Percentiles rank a stretch among this genome's conserved stretches.
phyloP scores from a whole-genome alignment of 441 rosid species.

The Populus hybrid region DNA sequence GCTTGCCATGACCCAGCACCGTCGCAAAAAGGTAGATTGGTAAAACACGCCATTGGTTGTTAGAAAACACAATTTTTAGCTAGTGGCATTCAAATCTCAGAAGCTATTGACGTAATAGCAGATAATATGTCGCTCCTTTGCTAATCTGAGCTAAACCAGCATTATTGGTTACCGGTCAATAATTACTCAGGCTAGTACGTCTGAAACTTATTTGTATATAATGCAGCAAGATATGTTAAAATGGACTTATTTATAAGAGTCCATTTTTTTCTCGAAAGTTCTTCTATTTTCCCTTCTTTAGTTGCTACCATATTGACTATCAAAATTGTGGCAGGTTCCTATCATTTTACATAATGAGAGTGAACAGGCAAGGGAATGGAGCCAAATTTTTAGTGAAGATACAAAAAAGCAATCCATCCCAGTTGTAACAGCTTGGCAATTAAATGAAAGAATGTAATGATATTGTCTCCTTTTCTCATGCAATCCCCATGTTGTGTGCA shows the following conservation, averaged over 20 bases:
- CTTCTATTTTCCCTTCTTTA: neutral
- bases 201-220: neutral
- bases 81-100: neutral
- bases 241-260: neutral
- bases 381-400: constrained; percentile 82
- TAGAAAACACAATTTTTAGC: neutral
- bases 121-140: neutral
- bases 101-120: neutral
- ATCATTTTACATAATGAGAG: constrained; percentile 66
- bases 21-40: constrained; percentile 66
- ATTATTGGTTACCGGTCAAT: neutral
- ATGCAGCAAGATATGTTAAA: neutral
- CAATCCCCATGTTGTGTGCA: neutral
- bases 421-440: constrained; percentile 85
- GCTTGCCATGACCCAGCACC: constrained; percentile 99
- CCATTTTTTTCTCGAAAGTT: neutral
- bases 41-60: neutral
- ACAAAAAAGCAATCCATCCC: constrained; percentile 77
- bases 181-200: neutral
- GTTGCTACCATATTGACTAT: constrained; percentile 8
- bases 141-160: neutral
- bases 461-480: neutral
- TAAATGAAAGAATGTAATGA: constrained; percentile 92
- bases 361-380: constrained; percentile 81
- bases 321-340: constrained; percentile 60